Percentiles rank a stretch among this genome's conserved stretches.
These are phyloP conservation scores for Curvularia lunata DNA, from an alignment of 2,329 filamentous ascomycete genomes.

Conservation along the genomic window DNA sequence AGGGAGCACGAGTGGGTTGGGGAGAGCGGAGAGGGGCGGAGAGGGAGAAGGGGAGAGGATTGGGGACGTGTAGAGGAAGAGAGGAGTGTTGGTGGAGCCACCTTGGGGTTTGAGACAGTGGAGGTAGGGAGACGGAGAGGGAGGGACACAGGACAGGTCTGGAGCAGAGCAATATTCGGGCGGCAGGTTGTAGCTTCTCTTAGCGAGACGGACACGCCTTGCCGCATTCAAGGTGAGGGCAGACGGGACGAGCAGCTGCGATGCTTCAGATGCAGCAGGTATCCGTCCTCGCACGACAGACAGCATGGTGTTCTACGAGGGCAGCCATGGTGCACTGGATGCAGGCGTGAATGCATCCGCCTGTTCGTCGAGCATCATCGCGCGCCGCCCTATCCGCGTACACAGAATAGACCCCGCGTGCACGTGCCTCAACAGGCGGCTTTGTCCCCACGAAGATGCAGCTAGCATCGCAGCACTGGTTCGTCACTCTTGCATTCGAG, in stretches of 20 bases:
- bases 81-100: conserved; percentile 25
- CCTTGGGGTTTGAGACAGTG: conserved; percentile 19
- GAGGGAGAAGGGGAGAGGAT: conserved; percentile 20
- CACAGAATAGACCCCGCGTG: conserved; percentile 25
- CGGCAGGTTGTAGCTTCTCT: conserved; percentile 31
- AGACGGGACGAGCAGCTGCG: conserved; percentile 16
- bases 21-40: conserved; percentile 27
- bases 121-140: conserved; percentile 32
- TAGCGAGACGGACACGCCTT: conserved; percentile 44
- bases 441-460: conserved; percentile 17
- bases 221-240: conserved; percentile 33
- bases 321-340: conserved; percentile 20
- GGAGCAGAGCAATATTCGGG: conserved; percentile 28
- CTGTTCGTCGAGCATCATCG: conserved; percentile 14
- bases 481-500: too few relatives aligned
- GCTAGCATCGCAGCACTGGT: conserved; percentile 11
- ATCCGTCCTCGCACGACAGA: conserved; percentile 15
- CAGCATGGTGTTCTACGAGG: conserved; percentile 14
- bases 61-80: conserved; percentile 12
- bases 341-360: conserved; percentile 16
- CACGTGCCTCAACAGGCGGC: conserved; percentile 26
- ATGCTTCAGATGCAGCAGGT: conserved; percentile 13
- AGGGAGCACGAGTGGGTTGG: conserved; percentile 22
- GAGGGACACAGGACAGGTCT: conserved; percentile 16
- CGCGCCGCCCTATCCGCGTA: conserved; percentile 21